phyloP scores from a whole-genome alignment of 2,329 filamentous ascomycete species.

The Cyclaneusma minus region DNA sequence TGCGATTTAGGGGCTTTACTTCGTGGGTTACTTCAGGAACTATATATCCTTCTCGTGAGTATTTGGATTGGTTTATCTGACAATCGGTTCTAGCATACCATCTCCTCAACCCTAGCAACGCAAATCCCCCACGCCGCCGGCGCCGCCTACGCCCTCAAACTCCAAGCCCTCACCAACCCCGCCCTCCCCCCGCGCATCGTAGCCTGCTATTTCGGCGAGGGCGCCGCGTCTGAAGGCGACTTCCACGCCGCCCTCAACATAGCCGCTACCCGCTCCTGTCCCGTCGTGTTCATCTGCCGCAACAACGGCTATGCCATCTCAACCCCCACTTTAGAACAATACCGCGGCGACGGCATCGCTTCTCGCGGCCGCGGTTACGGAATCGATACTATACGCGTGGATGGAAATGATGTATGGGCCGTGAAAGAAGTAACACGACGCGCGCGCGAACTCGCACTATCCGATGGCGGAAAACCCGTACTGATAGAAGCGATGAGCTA shows the following conservation, averaged over 20 bases:
- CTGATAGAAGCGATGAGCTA: slow-evolving; percentile 96
- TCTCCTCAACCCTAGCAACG: slow-evolving; percentile 73
- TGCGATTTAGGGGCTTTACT: no score
- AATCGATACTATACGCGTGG: slow-evolving; percentile 84
- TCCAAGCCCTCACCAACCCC: slow-evolving; percentile 61
- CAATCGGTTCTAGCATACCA: slow-evolving; percentile 49
- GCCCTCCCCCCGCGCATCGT: slow-evolving; percentile 52
- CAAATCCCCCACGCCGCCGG: slow-evolving; percentile 82
- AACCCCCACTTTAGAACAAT: slow-evolving; percentile 80
- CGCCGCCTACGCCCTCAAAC: slow-evolving; percentile 74
- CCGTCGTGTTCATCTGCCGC: slow-evolving; percentile 77
- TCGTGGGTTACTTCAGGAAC: background rate
- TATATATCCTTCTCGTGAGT: background rate
- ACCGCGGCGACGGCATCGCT: slow-evolving; percentile 81
- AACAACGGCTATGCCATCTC: slow-evolving; percentile 91
- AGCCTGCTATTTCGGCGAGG: slow-evolving; percentile 80
- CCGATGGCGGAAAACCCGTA: slow-evolving; percentile 36
- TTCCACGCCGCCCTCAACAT: slow-evolving; percentile 88
- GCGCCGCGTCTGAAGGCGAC: slow-evolving; percentile 78
- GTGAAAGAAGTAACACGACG: slow-evolving; percentile 65
- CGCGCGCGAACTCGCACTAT: slow-evolving; percentile 47
- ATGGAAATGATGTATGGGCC: slow-evolving; percentile 90
- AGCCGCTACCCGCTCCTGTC: slow-evolving; percentile 75
- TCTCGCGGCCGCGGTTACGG: slow-evolving; percentile 78
- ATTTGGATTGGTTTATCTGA: background rate